phyloP scores from a whole-genome alignment of 257 asterid species.

The Ocimum tenuiflorum region DNA sequence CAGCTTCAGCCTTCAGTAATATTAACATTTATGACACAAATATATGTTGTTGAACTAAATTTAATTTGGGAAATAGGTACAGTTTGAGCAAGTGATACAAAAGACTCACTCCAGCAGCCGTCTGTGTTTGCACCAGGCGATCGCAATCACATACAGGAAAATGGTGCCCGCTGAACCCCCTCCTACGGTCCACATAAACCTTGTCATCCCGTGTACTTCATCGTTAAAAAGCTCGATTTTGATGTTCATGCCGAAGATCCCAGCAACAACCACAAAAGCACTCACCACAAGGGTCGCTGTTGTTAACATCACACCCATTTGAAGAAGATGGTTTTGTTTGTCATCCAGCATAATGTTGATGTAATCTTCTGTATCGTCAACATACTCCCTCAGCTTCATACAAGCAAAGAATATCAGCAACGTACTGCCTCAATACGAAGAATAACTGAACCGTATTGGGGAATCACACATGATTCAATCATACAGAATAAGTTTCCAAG shows the following conservation, averaged over 20 bases:
- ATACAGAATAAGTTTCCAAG: no score
- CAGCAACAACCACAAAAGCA: conserved; percentile 43
- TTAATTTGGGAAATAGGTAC: no score
- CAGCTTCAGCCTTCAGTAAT: no score
- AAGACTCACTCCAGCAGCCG: conserved; percentile 36
- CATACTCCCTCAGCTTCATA: conserved; percentile 49
- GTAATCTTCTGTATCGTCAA: conserved; percentile 54
- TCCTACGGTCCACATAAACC: conserved; percentile 50
- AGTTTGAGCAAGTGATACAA: no score
- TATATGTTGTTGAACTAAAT: no score
- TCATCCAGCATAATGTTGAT: conserved; percentile 55
- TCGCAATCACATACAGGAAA: conserved; percentile 41
- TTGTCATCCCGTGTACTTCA: conserved; percentile 21
- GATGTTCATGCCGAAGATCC: conserved; percentile 47
- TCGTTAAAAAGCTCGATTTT: conserved; percentile 29
- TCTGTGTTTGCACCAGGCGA: conserved; percentile 47
- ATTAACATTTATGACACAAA: no score
- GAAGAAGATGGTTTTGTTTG: conserved; percentile 54
- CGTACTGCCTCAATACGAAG: no score
- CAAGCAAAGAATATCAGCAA: neutral
- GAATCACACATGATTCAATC: no score
- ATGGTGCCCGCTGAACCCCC: conserved; percentile 38
- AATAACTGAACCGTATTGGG: no score
- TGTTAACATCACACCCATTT: conserved; percentile 51
- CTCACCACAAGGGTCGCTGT: conserved; percentile 49